These are phyloP conservation scores for Trametes maxima DNA, from an alignment of 768 basidiomycete genomes.

Conservation along the genomic window DNA sequence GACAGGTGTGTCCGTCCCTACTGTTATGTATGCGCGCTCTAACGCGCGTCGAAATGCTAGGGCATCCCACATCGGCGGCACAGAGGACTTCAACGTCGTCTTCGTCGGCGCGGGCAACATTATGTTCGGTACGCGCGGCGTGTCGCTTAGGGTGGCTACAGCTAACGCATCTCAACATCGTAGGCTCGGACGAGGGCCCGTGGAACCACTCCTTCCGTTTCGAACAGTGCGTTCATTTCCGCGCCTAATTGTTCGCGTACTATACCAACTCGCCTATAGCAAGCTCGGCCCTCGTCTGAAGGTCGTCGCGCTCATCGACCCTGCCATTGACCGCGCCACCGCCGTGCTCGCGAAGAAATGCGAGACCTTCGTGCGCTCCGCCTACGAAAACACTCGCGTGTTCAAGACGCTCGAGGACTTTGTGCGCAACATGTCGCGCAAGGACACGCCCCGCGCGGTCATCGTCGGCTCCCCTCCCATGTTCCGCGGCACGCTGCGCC, in stretches of 20 bases:
- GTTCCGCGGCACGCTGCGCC: conserved; percentile 79
- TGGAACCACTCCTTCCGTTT: conserved; percentile 94
- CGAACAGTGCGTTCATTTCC: conserved; percentile 63
- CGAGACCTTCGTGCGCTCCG: conserved; percentile 89
- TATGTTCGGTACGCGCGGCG: conserved; percentile 79
- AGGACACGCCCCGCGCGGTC: conserved; percentile 75
- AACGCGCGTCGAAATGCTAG: conserved; percentile 7
- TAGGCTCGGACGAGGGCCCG: conserved; percentile 86
- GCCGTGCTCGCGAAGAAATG: conserved; percentile 87
- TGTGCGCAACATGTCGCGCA: conserved; percentile 63
- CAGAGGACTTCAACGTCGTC: conserved; percentile 88
- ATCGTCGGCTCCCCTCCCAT: conserved; percentile 93
- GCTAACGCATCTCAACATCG: neutral
- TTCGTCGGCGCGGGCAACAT: conserved; percentile 97
- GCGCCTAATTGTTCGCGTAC: neutral
- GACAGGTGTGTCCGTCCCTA: conserved; percentile 54
- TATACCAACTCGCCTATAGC: conserved; percentile 40
- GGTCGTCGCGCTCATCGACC: conserved; percentile 93
- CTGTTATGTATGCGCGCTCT: too few relatives aligned
- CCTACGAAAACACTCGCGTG: conserved; percentile 86
- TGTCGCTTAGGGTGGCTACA: neutral
- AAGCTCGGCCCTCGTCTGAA: conserved; percentile 96
- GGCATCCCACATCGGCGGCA: conserved; percentile 58
- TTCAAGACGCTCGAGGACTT: conserved; percentile 89
- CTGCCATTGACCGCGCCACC: conserved; percentile 77